Evolutionary conservation across 1,139 yeast species (phyloP).

Genomic region (Zhuliangozyma blackwelliae): DNA sequence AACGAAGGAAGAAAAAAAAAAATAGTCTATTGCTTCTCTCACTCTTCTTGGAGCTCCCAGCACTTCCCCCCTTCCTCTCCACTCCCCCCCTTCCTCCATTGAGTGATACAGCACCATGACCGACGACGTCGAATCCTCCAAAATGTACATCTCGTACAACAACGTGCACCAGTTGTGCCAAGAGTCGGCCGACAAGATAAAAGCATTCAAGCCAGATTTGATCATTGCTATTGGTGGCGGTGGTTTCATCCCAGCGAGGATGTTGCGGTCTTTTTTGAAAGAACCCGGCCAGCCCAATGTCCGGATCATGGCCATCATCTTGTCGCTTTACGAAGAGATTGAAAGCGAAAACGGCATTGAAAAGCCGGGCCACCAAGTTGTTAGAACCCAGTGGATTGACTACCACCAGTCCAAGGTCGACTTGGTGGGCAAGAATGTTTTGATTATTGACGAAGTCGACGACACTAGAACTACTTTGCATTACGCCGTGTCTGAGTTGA

Average conservation of each 20-base stretch:
- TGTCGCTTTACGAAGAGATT: slow-evolving; percentile 83
- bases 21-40: too few relatives aligned
- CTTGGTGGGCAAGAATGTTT: slow-evolving; percentile 73
- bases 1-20: too few relatives aligned
- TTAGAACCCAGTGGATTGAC: slow-evolving; percentile 95
- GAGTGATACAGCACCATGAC: slow-evolving; percentile 28
- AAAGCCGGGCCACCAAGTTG: slow-evolving; percentile 74
- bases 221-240: slow-evolving; percentile 94
- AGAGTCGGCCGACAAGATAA: slow-evolving; percentile 68
- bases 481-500: slow-evolving; percentile 82
- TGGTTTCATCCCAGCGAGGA: slow-evolving; percentile 95
- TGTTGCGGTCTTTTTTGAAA: slow-evolving; percentile 84
- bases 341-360: slow-evolving; percentile 51
- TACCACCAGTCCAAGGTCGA: slow-evolving; percentile 62
- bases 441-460: slow-evolving; percentile 92
- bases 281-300: slow-evolving; percentile 83
- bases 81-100: too few relatives aligned
- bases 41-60: too few relatives aligned
- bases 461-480: slow-evolving; percentile 94
- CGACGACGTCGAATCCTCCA: slow-evolving; percentile 34
- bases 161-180: slow-evolving; percentile 92
- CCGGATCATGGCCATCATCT: slow-evolving; percentile 89
- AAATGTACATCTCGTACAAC: slow-evolving; percentile 86
- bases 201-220: slow-evolving; percentile 73
- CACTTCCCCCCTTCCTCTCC: too few relatives aligned